A percentile compares a stretch with the other conserved stretches of the same genome.
These are phyloP conservation scores for Fragosphaeria purpurea DNA, from an alignment of 2,329 filamentous ascomycete genomes.

Conservation along the genomic window DNA sequence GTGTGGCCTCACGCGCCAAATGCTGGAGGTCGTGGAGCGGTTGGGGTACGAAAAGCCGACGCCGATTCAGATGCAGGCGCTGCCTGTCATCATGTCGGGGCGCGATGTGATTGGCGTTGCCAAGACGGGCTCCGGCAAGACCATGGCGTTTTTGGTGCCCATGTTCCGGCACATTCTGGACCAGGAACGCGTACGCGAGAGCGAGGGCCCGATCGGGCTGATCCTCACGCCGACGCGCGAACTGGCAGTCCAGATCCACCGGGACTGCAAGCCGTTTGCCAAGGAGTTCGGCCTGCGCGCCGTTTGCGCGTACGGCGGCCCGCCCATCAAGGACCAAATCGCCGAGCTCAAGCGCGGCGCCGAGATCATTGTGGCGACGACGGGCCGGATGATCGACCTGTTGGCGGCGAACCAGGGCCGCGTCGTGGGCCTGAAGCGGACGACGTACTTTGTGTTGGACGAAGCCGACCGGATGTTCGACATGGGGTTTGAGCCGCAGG, in stretches of 20 bases:
- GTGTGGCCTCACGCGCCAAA: conserved; percentile 79
- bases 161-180: conserved; percentile 99
- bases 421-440: conserved; percentile 79
- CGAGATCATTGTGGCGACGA: conserved; percentile 90
- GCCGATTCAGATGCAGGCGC: conserved; percentile 87
- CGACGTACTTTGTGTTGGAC: conserved; percentile 90
- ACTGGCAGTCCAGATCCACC: conserved; percentile 84
- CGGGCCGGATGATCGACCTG: conserved; percentile 91
- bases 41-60: conserved; percentile 84
- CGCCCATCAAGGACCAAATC: conserved; percentile 95
- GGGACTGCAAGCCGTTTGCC: conserved; percentile 88
- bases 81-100: conserved; percentile 92
- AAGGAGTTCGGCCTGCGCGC: conserved; percentile 76
- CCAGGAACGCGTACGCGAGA: conserved; percentile 68
- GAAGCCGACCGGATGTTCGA: conserved; percentile 99
- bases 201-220: conserved; percentile 78
- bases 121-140: conserved; percentile 97
- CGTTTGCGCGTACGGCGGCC: conserved; percentile 89
- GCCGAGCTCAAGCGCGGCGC: conserved; percentile 90
- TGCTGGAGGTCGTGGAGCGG: conserved; percentile 71
- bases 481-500: conserved; percentile 98
- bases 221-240: conserved; percentile 94
- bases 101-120: conserved; percentile 93
- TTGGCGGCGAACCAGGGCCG: conserved; percentile 88
- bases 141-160: conserved; percentile 84